A percentile compares a stretch with the other conserved stretches of the same genome.
Conservation (phyloP, 2,329 filamentous ascomycete genomes). For the Verticillium tricorpus region DNA sequence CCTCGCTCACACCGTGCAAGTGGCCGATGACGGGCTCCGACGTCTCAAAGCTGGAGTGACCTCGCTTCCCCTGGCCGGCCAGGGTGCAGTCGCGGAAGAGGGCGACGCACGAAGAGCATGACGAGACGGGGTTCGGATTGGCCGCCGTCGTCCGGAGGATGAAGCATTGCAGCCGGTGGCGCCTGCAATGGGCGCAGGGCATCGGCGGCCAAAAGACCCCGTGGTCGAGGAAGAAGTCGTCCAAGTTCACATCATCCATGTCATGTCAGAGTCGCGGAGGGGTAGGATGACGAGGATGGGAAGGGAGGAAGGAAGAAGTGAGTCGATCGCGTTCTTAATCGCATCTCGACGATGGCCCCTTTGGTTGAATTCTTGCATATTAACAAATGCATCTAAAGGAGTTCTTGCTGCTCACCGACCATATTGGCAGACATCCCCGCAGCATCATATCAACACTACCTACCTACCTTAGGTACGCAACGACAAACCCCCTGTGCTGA, state of each 20-base stretch:
- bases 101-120: constrained; percentile 46
- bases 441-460: too few species aligned
- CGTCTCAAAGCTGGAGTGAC: constrained; percentile 41
- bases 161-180: constrained; percentile 40
- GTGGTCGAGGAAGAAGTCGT: constrained; percentile 31
- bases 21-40: constrained; percentile 40
- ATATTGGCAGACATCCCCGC: too few species aligned
- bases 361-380: too few species aligned
- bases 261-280: not conserved
- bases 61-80: constrained; percentile 37
- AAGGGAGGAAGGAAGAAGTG: not conserved
- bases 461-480: too few species aligned
- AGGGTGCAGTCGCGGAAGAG: constrained; percentile 46
- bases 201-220: constrained; percentile 35
- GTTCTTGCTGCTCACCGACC: too few species aligned
- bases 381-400: too few species aligned
- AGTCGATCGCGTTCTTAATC: not conserved
- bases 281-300: not conserved
- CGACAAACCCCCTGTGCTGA: too few species aligned
- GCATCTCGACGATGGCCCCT: too few species aligned
- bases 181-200: constrained; percentile 40
- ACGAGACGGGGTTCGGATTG: constrained; percentile 42
- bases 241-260: constrained; percentile 11
- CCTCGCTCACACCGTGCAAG: constrained; percentile 42
- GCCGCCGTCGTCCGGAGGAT: constrained; percentile 39